These are phyloP conservation scores for Globomyces pollinis-pini DNA, from an alignment of 192 early-diverging fungal species.

Conservation along the genomic window DNA sequence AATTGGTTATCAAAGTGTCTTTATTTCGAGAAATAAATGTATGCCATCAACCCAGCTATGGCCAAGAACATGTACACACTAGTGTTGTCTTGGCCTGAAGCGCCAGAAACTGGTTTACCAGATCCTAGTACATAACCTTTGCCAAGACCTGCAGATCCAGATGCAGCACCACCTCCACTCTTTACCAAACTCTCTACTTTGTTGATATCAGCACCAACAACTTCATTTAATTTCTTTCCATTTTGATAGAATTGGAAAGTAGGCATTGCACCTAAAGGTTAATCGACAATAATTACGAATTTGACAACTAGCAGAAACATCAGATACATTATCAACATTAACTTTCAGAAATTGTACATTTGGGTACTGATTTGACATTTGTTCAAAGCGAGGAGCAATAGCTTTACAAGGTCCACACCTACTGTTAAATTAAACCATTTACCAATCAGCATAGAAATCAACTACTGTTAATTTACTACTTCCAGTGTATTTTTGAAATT, in stretches of 20 bases:
- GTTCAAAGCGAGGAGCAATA: conserved; percentile 56
- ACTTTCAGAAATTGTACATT: conserved; percentile 69
- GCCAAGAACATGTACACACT: too few species aligned
- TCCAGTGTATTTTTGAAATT: neutral
- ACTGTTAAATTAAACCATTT: neutral
- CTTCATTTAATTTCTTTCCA: conserved; percentile 43
- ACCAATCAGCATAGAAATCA: conserved; percentile 40
- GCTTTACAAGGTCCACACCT: conserved; percentile 82
- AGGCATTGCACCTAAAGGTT: too few species aligned
- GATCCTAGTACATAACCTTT: too few species aligned
- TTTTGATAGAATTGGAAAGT: conserved; percentile 51
- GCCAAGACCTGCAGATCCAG: too few species aligned
- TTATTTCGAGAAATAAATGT: too few species aligned
- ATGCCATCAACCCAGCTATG: too few species aligned
- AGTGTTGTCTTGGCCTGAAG: too few species aligned
- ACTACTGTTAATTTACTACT: neutral
- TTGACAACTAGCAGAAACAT: too few species aligned
- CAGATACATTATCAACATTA: conserved; percentile 64
- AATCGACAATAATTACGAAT: conserved; percentile 27
- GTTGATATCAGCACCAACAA: conserved; percentile 44
- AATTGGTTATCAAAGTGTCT: too few species aligned
- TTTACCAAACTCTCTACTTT: conserved; percentile 31
- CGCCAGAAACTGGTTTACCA: too few species aligned
- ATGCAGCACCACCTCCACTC: too few species aligned
- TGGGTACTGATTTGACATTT: conserved; percentile 40